phyloP scores from a whole-genome alignment of 805 yeast genomes.

The Maudiozyma barnettii region DNA sequence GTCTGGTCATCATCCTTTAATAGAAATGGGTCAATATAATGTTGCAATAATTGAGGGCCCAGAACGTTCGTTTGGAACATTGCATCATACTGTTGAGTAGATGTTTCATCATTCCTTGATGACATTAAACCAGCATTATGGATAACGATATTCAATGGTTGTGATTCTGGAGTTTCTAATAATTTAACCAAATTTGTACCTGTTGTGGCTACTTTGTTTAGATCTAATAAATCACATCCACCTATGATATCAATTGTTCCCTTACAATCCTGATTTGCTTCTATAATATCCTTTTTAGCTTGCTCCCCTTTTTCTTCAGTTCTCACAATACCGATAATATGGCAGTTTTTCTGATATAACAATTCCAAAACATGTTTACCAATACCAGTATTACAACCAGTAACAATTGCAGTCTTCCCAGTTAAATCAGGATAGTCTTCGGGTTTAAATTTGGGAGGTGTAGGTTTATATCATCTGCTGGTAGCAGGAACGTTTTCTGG shows the following conservation, averaged over 20 bases:
- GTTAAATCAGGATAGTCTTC: constrained; percentile 30
- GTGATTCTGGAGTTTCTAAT: constrained; percentile 4
- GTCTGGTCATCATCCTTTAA: constrained; percentile 24
- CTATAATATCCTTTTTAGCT: constrained; percentile 24
- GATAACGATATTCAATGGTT: constrained; percentile 25
- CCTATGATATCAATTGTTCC: constrained; percentile 20
- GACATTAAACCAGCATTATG: constrained; percentile 33
- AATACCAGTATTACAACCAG: constrained; percentile 35
- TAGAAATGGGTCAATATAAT: constrained; percentile 26
- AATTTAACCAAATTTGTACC: constrained; percentile 14
- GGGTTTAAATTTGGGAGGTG: constrained; percentile 26
- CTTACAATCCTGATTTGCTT: constrained; percentile 20
- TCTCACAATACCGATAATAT: constrained; percentile 28
- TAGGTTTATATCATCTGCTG: too few relatives aligned
- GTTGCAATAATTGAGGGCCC: constrained; percentile 21
- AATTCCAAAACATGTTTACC: constrained; percentile 22
- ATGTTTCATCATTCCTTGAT: constrained; percentile 18
- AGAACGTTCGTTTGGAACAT: constrained; percentile 30
- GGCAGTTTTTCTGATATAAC: constrained; percentile 28
- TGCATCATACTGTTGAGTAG: constrained; percentile 30
- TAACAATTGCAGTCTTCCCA: constrained; percentile 32
- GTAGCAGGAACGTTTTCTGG: too few relatives aligned
- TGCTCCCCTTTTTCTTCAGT: constrained; percentile 26
- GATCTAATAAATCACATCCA: constrained; percentile 33
- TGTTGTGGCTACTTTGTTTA: constrained; percentile 27